Evolutionary conservation across 1,284 basidiomycete genomes (phyloP).

Genomic region (Apiotrichum veenhuisii): DNA sequence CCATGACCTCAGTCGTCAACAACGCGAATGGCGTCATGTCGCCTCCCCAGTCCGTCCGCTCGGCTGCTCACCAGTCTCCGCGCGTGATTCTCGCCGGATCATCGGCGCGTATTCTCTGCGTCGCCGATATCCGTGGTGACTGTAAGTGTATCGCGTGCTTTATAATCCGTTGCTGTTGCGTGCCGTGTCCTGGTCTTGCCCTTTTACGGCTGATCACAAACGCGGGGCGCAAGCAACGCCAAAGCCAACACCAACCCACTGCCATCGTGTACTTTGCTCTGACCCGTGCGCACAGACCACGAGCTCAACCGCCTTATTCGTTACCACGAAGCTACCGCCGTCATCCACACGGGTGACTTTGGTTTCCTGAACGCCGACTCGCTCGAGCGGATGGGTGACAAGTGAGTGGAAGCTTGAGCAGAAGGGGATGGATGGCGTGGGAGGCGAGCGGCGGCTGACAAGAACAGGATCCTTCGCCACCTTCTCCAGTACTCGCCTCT

Average conservation of each 20-base stretch:
- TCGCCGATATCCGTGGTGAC: constrained; percentile 88
- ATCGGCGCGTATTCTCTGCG: constrained; percentile 83
- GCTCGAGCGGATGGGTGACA: constrained; percentile 85
- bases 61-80: constrained; percentile 19
- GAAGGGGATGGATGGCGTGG: no score
- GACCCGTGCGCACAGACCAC: constrained; percentile 51
- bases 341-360: constrained; percentile 99
- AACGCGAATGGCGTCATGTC: constrained; percentile 19
- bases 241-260: no score
- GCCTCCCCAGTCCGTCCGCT: constrained; percentile 5
- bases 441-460: no score
- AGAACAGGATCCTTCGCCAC: constrained; percentile 75
- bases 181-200: no score
- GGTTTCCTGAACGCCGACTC: constrained; percentile 89
- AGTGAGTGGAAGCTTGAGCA: constrained; percentile 49
- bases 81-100: constrained; percentile 39
- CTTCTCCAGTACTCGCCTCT: constrained; percentile 97
- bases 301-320: constrained; percentile 85
- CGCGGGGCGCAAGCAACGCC: not conserved
- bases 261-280: constrained; percentile 3
- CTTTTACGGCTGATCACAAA: no score
- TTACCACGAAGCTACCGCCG: constrained; percentile 82
- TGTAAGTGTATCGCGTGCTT: constrained; percentile 40
- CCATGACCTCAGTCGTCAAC: constrained; percentile 6
- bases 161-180: no score